Conservation (phyloP, 2,329 filamentous ascomycete species). For the Diaporthe vexans region DNA sequence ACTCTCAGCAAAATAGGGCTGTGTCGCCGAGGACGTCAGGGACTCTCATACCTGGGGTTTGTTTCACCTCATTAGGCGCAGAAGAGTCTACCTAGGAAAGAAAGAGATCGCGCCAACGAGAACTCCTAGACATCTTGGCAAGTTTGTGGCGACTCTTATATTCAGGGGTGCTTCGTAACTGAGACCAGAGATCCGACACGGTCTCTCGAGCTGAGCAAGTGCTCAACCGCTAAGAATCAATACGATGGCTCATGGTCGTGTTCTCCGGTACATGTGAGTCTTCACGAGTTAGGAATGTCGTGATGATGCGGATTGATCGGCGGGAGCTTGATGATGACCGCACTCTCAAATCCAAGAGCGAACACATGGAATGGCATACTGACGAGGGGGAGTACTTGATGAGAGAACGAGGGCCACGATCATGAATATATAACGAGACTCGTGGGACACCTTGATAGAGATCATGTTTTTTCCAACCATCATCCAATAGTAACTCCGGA, state of each 20-base stretch:
- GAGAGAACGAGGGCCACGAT: not conserved
- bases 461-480: not conserved
- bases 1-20: not conserved
- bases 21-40: no score
- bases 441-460: not conserved
- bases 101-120: not conserved
- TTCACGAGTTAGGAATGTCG: not conserved
- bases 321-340: not conserved
- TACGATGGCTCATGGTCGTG: no score
- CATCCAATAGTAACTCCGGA: not conserved
- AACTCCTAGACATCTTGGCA: not conserved
- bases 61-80: slow-evolving; percentile 6
- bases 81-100: no score
- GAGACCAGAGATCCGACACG: not conserved
- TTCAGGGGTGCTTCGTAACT: not conserved
- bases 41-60: not conserved
- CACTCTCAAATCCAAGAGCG: not conserved
- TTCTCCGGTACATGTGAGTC: not conserved
- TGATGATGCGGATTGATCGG: not conserved
- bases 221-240: not conserved
- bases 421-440: not conserved
- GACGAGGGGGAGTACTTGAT: not conserved
- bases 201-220: no score
- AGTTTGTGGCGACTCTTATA: not conserved
- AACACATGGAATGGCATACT: not conserved